Evolutionary conservation across 2,329 filamentous ascomycete genomes (phyloP).

Genomic region (Beauveria asiatica): DNA sequence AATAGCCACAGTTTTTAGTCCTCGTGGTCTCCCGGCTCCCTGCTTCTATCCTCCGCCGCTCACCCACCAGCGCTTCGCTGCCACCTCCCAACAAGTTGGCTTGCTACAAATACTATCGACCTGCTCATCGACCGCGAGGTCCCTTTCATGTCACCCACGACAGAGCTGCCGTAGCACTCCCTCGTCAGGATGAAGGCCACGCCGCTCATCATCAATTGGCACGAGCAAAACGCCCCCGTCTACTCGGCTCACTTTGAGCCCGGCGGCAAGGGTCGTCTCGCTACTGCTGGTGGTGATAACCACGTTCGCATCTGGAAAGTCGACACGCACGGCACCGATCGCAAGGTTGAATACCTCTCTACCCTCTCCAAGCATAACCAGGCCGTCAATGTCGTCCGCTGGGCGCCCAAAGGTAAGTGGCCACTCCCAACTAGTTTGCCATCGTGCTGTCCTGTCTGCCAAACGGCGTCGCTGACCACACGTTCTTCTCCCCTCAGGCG

Average conservation of each 20-base stretch:
- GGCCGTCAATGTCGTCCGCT: slow-evolving; percentile 95
- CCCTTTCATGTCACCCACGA: slow-evolving; percentile 5
- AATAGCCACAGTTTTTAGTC: neutral
- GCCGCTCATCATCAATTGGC: slow-evolving; percentile 96
- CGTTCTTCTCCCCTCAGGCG: slow-evolving; percentile 49
- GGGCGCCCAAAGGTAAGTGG: slow-evolving; percentile 74
- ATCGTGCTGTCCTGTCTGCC: neutral
- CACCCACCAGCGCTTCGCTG: neutral
- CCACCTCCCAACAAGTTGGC: neutral
- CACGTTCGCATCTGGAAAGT: slow-evolving; percentile 95
- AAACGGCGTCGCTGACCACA: slow-evolving; percentile 13
- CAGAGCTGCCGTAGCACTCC: neutral
- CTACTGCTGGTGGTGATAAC: slow-evolving; percentile 92
- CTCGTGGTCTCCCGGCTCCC: neutral
- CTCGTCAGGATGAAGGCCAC: slow-evolving; percentile 77
- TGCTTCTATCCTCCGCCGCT: neutral
- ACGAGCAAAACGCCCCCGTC: slow-evolving; percentile 92
- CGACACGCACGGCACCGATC: slow-evolving; percentile 73
- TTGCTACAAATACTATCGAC: neutral
- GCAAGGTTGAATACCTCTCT: slow-evolving; percentile 84
- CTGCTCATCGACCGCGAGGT: neutral
- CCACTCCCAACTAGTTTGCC: neutral
- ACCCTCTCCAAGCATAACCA: slow-evolving; percentile 92
- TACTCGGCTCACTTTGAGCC: slow-evolving; percentile 97
- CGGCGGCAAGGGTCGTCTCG: slow-evolving; percentile 80